These are phyloP conservation scores for Fusarium drepaniforme DNA, from an alignment of 2,329 filamentous ascomycete genomes.

Conservation along the genomic window DNA sequence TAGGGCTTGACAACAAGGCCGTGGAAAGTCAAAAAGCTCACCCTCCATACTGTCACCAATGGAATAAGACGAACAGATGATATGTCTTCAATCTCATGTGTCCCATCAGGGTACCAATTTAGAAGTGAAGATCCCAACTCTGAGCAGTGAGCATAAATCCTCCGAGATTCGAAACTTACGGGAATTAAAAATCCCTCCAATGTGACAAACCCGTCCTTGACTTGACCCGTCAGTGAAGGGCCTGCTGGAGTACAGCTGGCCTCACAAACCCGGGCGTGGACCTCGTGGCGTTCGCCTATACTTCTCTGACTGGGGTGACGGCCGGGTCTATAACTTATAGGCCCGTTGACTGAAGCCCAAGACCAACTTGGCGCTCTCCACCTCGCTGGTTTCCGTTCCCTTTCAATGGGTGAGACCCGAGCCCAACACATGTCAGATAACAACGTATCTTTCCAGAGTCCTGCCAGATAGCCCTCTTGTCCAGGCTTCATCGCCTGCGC, in stretches of 20 bases:
- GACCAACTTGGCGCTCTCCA: not conserved
- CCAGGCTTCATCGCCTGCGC: not conserved
- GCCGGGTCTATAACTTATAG: too few relatives aligned
- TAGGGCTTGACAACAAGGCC: not conserved
- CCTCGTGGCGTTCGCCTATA: too few relatives aligned
- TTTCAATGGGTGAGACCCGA: too few relatives aligned
- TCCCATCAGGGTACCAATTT: not conserved
- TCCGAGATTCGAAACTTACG: fast-evolving
- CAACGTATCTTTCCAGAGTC: not conserved
- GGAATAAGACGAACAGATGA: not conserved
- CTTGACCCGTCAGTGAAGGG: not conserved
- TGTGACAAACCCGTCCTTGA: not conserved
- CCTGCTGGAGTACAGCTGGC: not conserved
- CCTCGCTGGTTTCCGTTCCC: too few relatives aligned
- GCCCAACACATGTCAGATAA: not conserved
- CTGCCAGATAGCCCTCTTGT: not conserved
- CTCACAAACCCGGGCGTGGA: not conserved
- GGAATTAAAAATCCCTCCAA: not conserved
- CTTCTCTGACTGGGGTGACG: too few relatives aligned
- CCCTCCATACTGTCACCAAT: not conserved
- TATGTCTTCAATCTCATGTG: not conserved
- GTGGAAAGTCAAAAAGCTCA: too few relatives aligned
- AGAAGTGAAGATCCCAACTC: fast-evolving
- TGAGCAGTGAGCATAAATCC: not conserved
- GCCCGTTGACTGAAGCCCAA: not conserved